Evolutionary conservation across 2,329 filamentous ascomycete genomes (phyloP).

Genomic region (Ceratocystiopsis minuta): DNA sequence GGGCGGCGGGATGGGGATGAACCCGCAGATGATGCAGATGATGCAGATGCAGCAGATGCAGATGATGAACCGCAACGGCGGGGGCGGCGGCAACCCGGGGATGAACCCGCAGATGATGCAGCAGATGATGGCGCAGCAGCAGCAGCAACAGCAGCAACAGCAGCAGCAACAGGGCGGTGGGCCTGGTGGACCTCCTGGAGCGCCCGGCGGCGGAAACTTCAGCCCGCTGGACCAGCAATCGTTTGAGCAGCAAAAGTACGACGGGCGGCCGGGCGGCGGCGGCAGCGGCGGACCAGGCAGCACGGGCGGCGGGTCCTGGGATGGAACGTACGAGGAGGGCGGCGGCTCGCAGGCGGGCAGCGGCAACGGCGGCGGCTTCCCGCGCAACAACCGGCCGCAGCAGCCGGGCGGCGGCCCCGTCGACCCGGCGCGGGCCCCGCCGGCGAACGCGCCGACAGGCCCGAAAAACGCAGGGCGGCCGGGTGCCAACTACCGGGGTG

Average conservation of each 20-base stretch:
- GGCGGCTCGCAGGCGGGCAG: conserved; percentile 29
- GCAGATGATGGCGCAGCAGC: conserved; percentile 26
- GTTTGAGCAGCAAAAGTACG: conserved; percentile 65
- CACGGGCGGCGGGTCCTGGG: background rate
- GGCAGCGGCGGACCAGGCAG: conserved; percentile 10
- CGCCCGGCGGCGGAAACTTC: conserved; percentile 25
- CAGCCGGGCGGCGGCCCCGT: conserved; percentile 20
- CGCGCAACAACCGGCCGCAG: conserved; percentile 9
- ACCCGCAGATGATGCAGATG: conserved; percentile 62
- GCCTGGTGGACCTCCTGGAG: background rate
- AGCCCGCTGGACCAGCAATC: conserved; percentile 54
- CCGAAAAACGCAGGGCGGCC: conserved; percentile 89
- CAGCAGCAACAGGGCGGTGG: conserved; percentile 8
- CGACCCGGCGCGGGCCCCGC: conserved; percentile 41
- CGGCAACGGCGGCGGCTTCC: conserved; percentile 16
- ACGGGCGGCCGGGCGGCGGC: conserved; percentile 19
- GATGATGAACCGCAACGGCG: conserved; percentile 21
- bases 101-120: conserved; percentile 38
- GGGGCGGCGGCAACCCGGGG: conserved; percentile 22
- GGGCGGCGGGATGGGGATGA: conserved; percentile 27
- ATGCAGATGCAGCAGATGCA: conserved; percentile 42
- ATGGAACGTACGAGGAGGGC: conserved; percentile 89
- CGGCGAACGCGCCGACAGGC: conserved; percentile 77
- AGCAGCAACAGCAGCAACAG: conserved; percentile 14
- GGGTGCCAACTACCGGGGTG: conserved; percentile 83